Evolutionary conservation across 495 filamentous ascomycete genomes (phyloP).

Genomic region (Neurospora sp.): DNA sequence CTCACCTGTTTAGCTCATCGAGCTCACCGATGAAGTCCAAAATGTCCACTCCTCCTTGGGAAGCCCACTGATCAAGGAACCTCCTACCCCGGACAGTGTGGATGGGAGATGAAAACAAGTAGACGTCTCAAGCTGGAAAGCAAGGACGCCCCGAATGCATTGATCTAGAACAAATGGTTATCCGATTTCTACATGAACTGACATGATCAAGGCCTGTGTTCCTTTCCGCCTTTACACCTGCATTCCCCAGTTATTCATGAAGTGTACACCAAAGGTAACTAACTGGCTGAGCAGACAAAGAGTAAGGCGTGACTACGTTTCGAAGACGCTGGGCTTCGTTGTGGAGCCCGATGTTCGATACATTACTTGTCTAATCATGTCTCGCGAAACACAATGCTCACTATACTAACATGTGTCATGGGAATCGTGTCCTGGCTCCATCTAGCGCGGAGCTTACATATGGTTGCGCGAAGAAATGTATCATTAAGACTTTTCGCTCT

Average conservation of each 20-base stretch:
- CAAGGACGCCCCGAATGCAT: background rate
- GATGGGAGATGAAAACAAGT: background rate
- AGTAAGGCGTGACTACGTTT: background rate
- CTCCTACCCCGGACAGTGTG: background rate
- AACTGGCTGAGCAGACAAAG: background rate
- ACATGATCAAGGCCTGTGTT: background rate
- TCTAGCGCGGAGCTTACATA: background rate
- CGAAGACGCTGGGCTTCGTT: background rate
- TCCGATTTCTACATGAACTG: background rate
- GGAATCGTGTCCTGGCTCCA: background rate
- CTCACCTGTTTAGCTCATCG: background rate
- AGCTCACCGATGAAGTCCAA: background rate
- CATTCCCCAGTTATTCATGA: background rate
- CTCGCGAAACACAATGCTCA: background rate
- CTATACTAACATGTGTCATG: background rate
- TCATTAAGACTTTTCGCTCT: background rate
- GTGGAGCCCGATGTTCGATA: background rate
- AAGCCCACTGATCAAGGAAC: background rate
- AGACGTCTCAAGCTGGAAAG: background rate
- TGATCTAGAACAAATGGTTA: background rate
- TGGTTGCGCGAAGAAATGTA: background rate
- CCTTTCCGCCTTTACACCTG: background rate
- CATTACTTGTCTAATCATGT: background rate
- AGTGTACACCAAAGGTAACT: background rate
- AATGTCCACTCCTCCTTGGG: background rate